These are phyloP conservation scores for Larix kaempferi DNA, from an alignment of 75 land plant species.

Conservation along the genomic window DNA sequence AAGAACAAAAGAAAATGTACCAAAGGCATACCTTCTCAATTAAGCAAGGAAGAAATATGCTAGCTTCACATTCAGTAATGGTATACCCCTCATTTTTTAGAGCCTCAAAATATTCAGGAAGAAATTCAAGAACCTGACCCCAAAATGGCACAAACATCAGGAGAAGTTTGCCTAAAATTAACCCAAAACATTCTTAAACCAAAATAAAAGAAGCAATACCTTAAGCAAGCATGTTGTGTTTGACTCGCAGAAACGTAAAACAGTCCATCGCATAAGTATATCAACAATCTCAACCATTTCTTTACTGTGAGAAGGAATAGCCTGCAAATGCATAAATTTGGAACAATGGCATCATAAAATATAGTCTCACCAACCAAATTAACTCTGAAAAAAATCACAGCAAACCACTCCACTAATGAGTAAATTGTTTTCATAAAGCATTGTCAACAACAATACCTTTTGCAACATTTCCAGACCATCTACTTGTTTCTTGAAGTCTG, in stretches of 20 bases:
- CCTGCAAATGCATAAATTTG: conserved; percentile 34
- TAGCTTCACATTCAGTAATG: conserved; percentile 83
- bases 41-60: conserved; percentile 88
- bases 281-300: conserved; percentile 85
- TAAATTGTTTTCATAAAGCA: background rate
- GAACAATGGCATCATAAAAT: background rate
- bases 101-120: conserved; percentile 78
- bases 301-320: conserved; percentile 63
- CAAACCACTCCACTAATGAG: background rate
- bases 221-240: conserved; percentile 97
- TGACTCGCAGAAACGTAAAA: conserved; percentile 86
- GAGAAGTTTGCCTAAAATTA: background rate
- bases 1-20: too few species aligned
- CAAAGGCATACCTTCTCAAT: conserved; percentile 79
- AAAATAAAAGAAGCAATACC: conserved; percentile 36
- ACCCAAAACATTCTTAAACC: background rate
- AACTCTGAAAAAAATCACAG: background rate
- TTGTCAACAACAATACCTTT: conserved; percentile 46
- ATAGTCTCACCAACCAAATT: background rate
- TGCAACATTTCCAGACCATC: conserved; percentile 94
- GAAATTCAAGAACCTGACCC: conserved; percentile 90
- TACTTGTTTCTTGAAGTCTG: conserved; percentile 97
- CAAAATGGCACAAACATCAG: background rate
- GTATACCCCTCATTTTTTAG: conserved; percentile 74
- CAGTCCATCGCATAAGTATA: conserved; percentile 86